These are phyloP conservation scores for Aeminium ludgeri DNA, from an alignment of 495 filamentous ascomycete genomes.

Conservation along the genomic window DNA sequence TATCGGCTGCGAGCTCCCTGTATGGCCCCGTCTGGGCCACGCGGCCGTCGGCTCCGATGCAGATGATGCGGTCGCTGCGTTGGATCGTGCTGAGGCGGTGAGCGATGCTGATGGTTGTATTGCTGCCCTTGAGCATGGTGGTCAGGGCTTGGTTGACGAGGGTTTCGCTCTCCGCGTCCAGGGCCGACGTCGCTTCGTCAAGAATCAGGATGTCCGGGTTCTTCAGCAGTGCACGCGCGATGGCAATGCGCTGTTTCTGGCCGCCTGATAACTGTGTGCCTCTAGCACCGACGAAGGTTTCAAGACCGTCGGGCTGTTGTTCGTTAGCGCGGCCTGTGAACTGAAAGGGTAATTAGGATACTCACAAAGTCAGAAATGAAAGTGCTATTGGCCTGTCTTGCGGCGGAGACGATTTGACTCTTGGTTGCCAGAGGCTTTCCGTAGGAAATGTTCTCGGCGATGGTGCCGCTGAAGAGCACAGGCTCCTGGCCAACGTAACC, in stretches of 20 bases:
- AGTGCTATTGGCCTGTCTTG: slow-evolving; percentile 85
- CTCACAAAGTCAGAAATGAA: slow-evolving; percentile 86
- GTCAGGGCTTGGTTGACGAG: slow-evolving; percentile 79
- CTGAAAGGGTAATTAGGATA: slow-evolving; percentile 2
- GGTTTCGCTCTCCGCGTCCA: slow-evolving; percentile 96
- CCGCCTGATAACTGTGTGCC: slow-evolving; percentile 90
- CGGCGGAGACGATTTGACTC: slow-evolving; percentile 68
- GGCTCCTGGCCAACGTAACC: slow-evolving; percentile 92
- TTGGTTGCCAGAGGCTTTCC: slow-evolving; percentile 65
- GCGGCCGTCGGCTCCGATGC: slow-evolving; percentile 62
- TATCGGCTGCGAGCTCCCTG: slow-evolving; percentile 49
- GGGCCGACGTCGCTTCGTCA: slow-evolving; percentile 60
- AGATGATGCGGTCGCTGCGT: slow-evolving; percentile 79
- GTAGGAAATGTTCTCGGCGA: slow-evolving; percentile 94
- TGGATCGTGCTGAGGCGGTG: slow-evolving; percentile 94
- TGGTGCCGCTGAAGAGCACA: slow-evolving; percentile 84
- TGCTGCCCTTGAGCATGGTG: slow-evolving; percentile 62
- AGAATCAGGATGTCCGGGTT: slow-evolving; percentile 91
- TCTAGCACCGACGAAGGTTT: slow-evolving; percentile 81
- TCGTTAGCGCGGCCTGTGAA: background rate
- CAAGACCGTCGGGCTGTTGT: slow-evolving; percentile 65
- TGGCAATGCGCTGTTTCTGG: slow-evolving; percentile 88
- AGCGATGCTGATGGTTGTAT: slow-evolving; percentile 92
- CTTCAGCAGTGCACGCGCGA: slow-evolving; percentile 86
- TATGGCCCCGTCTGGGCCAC: slow-evolving; percentile 86